Base-by-base conservation (phyloP, 2,329 filamentous ascomycete species). In the Cladosporium sphaerospermum region DNA sequence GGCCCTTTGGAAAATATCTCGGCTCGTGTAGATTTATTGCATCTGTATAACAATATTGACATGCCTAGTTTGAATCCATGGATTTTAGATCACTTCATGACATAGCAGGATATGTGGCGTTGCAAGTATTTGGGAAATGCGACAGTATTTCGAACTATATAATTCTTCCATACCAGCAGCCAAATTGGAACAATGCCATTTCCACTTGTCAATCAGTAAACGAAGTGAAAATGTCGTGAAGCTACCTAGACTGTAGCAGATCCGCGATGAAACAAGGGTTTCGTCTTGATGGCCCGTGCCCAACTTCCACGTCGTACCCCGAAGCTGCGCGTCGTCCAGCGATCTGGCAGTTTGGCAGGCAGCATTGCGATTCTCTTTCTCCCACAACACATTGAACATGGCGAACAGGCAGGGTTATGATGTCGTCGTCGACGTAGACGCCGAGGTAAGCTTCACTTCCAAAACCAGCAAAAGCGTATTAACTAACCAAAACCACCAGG, bases 351-450 rank as follows among this genome's bases (percentile, higher is more conserved):
- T 14, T 39, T 14, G 23, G 23, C 23, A 28, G 23, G 23, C 23
- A 28, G 23, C 23, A 14, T 39, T 39, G 36, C 11, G n/a, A 39
- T 14, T 14, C 7, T 4, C 36, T 39, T 11, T 8, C n/a, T 39
- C 8, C 4, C 36, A 9, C 36, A 39, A 14, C 13, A 39, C 36
- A 39, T 39, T 2, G 1, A 46, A 47, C 47, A 69, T 69, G 67
- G 62, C 64, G 42, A 87, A 88, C 71, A 80, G 88, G 67, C 62
- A 64, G 51, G 91, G 91, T 63, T 99, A 99, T 72, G 93, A 99
- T 77, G 93, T 95, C 57, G 92, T 99, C 61, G 93, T 99, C 56
- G 93, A 99, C 66, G 86, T 97, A 53, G 93, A 99, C 70, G 89
- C 93, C 66, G 93, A 97, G 81, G 90, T 95, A 75, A 9, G 13